Base-by-base conservation (phyloP, 2,329 filamentous ascomycete species). In the Albifimbria verrucaria region DNA sequence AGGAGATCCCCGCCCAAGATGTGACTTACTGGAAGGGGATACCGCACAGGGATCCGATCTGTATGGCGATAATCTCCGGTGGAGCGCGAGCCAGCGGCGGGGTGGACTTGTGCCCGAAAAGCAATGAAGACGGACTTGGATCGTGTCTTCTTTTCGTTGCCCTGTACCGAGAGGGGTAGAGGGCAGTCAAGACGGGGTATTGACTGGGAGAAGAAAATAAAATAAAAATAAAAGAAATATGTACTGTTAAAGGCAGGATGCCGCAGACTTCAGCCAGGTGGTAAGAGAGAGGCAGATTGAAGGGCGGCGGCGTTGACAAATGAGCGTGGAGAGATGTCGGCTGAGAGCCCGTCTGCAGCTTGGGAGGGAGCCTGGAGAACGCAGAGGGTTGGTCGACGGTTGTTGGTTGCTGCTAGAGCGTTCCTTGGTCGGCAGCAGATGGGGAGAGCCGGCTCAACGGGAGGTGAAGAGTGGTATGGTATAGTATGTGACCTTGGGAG, bases 21-120 rank as follows among this genome's bases (percentile, higher is more conserved):
- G 49, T 54, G 58, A 57, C 63, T 62, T 65, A 65, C 63, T 61
- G 59, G 56, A 58, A 60, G 54, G 49, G 62, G 56, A 64, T 56
- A 61, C 57, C 59, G 57, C 61, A 62, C 62, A 64, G 59, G 64
- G 62, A 58, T 61, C 63, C 65, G 59, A 53, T 63, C 55, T 50
- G 58, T 58, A 56, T 62, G 61, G 60, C 58, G 55, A 61, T 64
- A 65, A 65, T 65, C 63, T 65, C 63, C 63, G 63, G 59, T 48
- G 57, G 54, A 23, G 42, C 42, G 51, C 53, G 55, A 62, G 57
- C 54, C 57, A 63, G 61, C 57, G 57, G 55, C 58, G 57, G 58
- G 24, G 59, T 51, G 57, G 56, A 55, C 53, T 55, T 24, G 15
- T 12, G 32, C 32, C 4, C 32, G 12, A 39, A 39, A 39, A 39